Base-by-base conservation (phyloP, 768 basidiomycete genomes). In the Suillus alpinus region DNA sequence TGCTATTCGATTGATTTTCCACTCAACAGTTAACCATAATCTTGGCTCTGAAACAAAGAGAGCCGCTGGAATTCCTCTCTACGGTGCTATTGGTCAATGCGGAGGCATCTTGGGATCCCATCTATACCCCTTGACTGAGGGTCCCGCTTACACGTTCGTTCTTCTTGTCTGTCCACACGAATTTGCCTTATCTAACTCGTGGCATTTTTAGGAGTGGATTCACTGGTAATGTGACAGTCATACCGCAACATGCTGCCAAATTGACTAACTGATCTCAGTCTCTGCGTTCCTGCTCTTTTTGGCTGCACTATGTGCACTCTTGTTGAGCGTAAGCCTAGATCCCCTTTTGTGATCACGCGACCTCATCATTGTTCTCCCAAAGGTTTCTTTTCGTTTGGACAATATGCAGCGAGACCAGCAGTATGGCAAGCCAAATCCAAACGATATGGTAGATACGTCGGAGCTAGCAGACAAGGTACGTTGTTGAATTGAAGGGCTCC, bases 401-500 rank as follows among this genome's bases (percentile, higher is more conserved):
- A 52, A 52, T 60, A 74, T 77, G 5, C 77, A 78, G 16, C 76
- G 88, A 43, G 80, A 90, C 65, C 73, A 70, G 47, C 60, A 74
- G 31, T 82, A 85, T 59, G 89, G 89, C 0, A 77, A 77, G 57
- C 81, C 80, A 1, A 71, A 76, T 56, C 73, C 72, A 8, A 73
- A 80, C 60, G 77, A 76, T 7, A 79, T 74, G 20, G 84, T 90
- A 20, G 83, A 91, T 65, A 89, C 86, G 0, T 77, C 80, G 31
- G 81, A 87, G 62, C 69, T 88, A 7, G 89, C 89, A 1, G 89
- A 91, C 67, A 78, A 85, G 74, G 87, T 85, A 62, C 32, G 77
- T 61, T 34, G 13, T 44, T 51, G 6, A 20, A 12, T 34, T 23
- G 26, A 26, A 13, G 12, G 37, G 3, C 2, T 44, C 5, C 36